These are phyloP conservation scores for Aspergillus wentii DNA, from an alignment of 495 filamentous ascomycete genomes.

Conservation along the genomic window DNA sequence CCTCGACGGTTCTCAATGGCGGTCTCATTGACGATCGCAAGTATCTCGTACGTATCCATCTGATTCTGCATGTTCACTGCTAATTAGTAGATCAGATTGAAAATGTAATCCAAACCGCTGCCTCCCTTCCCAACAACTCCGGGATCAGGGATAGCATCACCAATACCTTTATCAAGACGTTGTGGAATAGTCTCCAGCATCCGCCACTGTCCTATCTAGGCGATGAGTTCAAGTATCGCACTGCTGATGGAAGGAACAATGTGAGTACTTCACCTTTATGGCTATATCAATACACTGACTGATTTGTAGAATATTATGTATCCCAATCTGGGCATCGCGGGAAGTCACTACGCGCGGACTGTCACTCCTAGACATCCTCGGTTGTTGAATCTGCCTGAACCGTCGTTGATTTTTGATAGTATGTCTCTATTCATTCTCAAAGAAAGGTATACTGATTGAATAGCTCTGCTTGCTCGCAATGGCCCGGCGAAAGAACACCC, in stretches of 20 bases:
- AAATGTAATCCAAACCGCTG: conserved; percentile 7
- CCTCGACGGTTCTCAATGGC: neutral
- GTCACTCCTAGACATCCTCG: conserved; percentile 48
- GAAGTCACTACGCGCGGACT: conserved; percentile 57
- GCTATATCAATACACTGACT: neutral
- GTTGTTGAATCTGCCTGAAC: conserved; percentile 59
- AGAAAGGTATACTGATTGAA: neutral
- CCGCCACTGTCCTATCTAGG: conserved; percentile 56
- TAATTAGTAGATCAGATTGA: conserved; percentile 12
- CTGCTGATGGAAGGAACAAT: conserved; percentile 56
- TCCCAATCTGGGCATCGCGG: conserved; percentile 48
- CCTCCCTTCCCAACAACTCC: conserved; percentile 35
- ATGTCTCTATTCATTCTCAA: neutral
- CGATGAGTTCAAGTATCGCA: conserved; percentile 50
- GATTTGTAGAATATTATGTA: conserved; percentile 35
- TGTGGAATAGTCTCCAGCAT: conserved; percentile 59
- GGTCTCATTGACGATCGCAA: conserved; percentile 10
- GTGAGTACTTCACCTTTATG: conserved; percentile 1
- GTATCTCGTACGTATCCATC: conserved; percentile 6
- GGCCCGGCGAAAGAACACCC: conserved; percentile 44
- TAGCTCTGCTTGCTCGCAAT: conserved; percentile 48
- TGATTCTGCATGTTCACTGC: neutral
- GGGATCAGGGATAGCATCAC: conserved; percentile 41
- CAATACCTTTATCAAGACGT: conserved; percentile 44
- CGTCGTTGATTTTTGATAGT: conserved; percentile 61